Base-by-base conservation (phyloP, 148 eudicot genomes). In the Pouteria glomerata region DNA sequence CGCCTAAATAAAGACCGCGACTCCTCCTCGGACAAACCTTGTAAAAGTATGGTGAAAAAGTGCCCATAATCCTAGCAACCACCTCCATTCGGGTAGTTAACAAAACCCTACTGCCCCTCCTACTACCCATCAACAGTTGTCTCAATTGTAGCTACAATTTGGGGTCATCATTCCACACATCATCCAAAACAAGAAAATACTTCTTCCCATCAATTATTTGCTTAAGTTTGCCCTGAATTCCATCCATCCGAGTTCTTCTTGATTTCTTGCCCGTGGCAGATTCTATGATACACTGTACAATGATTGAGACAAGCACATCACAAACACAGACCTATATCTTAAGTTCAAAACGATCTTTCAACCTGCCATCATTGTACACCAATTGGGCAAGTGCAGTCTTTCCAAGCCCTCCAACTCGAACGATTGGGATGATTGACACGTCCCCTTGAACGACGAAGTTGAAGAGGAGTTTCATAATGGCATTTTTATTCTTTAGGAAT, bases 301-400 rank as follows among this genome's bases (percentile, higher is more conserved):
- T 21, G 14, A n/a, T 4, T 52, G 50, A 52, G 10, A 63, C 51
- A 33, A 69, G 55, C 37, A 10, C 53, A 19, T 63, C n/a, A 1
- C 69, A 76, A n/a, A 63, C 74, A 70, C 47, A 50, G 0, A 63
- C 70, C 79, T 74, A 70, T 26, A 53, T 63, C 4, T 47, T 29
- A 1, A 35, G 35, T 1, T 69, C 70, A 63, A 70, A 76, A 59
- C 55, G 68, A 0, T 12, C 21, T 18, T n/a, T 33, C 0, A 69
- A 31, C 30, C 21, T 12, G 6, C 52, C 69, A 31, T 52, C 63
- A 16, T 59, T 52, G 27, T n/a, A 52, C 1, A 52, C 57, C 0
- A n/a, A 27, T 52, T 52, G 57, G 21, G 57, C 57, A n/a, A 52
- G 57, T 52, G 57, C 10, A 10, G 44, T 39, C 44, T 39, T 39